Evolutionary conservation across 805 yeast genomes (phyloP), one percentile per base, ranked within the genome.

Genomic region (Kazachstania psychrophila): DNA sequence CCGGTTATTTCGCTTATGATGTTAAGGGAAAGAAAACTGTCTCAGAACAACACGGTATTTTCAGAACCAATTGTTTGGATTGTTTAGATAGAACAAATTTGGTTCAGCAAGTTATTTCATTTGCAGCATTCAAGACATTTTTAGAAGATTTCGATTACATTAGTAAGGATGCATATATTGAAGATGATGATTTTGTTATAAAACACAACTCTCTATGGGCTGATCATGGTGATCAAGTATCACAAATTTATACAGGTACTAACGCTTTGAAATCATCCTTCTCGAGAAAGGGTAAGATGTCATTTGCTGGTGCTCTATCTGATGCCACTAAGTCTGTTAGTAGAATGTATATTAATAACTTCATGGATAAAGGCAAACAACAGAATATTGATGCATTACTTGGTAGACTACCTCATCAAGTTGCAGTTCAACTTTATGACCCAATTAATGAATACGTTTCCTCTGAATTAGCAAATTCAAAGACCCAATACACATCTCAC

Each of bases 301-400:
- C 89, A 30, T 63, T 92, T 37, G 97, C 97, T 0, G 96, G 97
- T 24, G 96, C 96, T 0, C 61, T 92, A n/a, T 82, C 95, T 0
- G 99, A 92, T 62, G 96, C 94, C 4, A 87, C 97, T 1, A 92
- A 92, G 60, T 85, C 96, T 0, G 95, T 92, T 7, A 79, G 94
- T 28, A 70, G 99, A 60, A 77, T 92, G 75, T 92, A 92, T 58
- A 89, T 92, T 56, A 92, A 92, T 62, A 89, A 94, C 45, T 92
- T 92, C 61, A 88, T 86, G 51, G 99, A 92, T 61, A 83, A 83
- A 49, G 79, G 77, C 29, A 83, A 87, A 43, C 99, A 92, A 55
- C 73, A 76, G n/a, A 82, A 87, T 2, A 88, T 88, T 43, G 98
- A 89, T 56, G 68, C 83, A 5, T 61, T 89, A 29, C 68, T 92